Conservation (phyloP, 768 basidiomycete genomes). For the Clavulina sp. region DNA sequence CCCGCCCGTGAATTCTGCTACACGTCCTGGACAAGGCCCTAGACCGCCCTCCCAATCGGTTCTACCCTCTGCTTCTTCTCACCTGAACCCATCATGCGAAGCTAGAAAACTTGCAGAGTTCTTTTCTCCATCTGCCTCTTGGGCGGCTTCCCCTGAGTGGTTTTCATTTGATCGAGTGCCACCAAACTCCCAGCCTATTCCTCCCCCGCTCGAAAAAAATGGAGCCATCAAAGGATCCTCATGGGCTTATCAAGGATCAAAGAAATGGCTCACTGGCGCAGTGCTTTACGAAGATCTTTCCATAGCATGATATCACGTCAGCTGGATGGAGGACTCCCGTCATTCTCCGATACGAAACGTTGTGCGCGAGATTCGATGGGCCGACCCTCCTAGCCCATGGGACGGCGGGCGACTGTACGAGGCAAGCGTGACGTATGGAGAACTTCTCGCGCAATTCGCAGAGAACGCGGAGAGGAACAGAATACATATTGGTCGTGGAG, state of each 20-base stretch:
- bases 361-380: background rate
- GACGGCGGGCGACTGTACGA: constrained; percentile 19
- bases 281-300: background rate
- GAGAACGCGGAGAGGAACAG: constrained; percentile 28
- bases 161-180: too few species aligned
- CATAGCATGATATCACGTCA: background rate
- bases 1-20: too few species aligned
- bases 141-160: too few species aligned
- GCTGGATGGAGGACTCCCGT: background rate
- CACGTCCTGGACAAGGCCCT: too few species aligned
- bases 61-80: too few species aligned
- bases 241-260: background rate
- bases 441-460: constrained; percentile 31
- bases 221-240: too few species aligned
- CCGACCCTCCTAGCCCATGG: background rate
- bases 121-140: too few species aligned
- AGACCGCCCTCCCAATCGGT: too few species aligned
- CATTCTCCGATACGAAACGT: too few species aligned
- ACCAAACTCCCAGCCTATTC: background rate
- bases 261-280: background rate
- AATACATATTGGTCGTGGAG: constrained; percentile 31
- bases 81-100: too few species aligned
- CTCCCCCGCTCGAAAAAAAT: background rate
- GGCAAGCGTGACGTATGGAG: constrained; percentile 33
- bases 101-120: too few species aligned